These are phyloP conservation scores for Fusarium sp. DNA, from an alignment of 2,329 filamentous ascomycete species.

Conservation along the genomic window DNA sequence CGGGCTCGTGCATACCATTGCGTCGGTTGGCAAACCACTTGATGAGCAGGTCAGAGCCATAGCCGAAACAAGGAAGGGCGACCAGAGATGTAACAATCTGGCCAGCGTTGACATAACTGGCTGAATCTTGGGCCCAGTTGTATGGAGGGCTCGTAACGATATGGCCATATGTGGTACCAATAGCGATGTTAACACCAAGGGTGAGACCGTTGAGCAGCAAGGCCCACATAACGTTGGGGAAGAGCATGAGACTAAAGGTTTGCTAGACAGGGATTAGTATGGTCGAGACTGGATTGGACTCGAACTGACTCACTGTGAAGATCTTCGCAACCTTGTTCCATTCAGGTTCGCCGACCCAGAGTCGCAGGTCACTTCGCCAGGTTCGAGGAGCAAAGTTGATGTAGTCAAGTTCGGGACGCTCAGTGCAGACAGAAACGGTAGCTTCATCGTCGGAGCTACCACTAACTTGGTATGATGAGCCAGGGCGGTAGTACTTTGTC, in stretches of 20 bases:
- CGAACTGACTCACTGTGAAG: constrained; percentile 12
- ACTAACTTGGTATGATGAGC: constrained; percentile 8
- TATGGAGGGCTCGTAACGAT: constrained; percentile 37
- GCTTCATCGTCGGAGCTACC: constrained; percentile 16
- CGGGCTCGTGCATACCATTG: constrained; percentile 39
- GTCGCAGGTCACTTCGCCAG: constrained; percentile 38
- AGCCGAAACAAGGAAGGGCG: constrained; percentile 36
- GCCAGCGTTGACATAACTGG: constrained; percentile 40
- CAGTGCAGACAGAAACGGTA: constrained; percentile 23
- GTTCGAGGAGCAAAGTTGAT: constrained; percentile 39
- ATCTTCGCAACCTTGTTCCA: constrained; percentile 32
- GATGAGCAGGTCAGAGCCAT: constrained; percentile 40
- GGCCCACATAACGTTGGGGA: constrained; percentile 43
- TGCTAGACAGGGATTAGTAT: constrained; percentile 19
- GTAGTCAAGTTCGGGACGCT: constrained; percentile 36
- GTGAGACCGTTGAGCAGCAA: constrained; percentile 40
- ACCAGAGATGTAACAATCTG: constrained; percentile 40
- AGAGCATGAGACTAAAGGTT: constrained; percentile 40
- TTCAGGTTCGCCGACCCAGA: constrained; percentile 39
- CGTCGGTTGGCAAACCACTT: constrained; percentile 39
- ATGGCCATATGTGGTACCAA: constrained; percentile 39
- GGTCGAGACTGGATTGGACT: background rate
- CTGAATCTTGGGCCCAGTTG: constrained; percentile 37
- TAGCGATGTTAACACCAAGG: constrained; percentile 41
- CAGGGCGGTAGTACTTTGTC: constrained; percentile 22